A percentile compares a stretch with the other conserved stretches of the same genome.
phyloP scores from a whole-genome alignment of 2,329 filamentous ascomycete species.

The Cercospora zeina region DNA sequence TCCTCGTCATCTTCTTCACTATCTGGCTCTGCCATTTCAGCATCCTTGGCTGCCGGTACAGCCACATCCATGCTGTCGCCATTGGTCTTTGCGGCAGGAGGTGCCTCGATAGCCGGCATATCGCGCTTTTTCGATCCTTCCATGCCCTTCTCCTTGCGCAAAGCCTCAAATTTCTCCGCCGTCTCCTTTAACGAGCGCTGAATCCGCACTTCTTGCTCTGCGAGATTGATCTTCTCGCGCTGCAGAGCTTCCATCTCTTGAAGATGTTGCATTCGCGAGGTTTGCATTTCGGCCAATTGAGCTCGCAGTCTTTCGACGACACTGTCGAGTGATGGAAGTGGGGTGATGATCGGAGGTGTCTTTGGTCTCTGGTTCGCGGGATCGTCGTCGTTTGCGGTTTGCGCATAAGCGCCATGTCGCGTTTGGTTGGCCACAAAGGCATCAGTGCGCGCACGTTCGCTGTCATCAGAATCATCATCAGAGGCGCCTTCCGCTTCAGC shows the following conservation, averaged over 20 bases:
- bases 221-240: slow-evolving; percentile 67
- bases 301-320: slow-evolving; percentile 65
- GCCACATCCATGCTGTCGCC: slow-evolving; percentile 1
- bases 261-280: slow-evolving; percentile 58
- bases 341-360: slow-evolving; percentile 63
- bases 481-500: slow-evolving; percentile 58
- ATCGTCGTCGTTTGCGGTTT: slow-evolving; percentile 15
- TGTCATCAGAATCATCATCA: slow-evolving; percentile 57
- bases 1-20: slow-evolving; percentile 29
- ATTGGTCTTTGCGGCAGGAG: slow-evolving; percentile 1
- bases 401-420: slow-evolving; percentile 73
- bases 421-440: slow-evolving; percentile 89
- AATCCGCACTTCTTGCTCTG: slow-evolving; percentile 72
- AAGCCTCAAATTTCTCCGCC: slow-evolving; percentile 66
- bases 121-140: slow-evolving; percentile 4
- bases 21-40: slow-evolving; percentile 25
- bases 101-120: slow-evolving; percentile 23
- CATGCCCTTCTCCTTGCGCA: slow-evolving; percentile 54
- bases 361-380: slow-evolving; percentile 37
- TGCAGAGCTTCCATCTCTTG: slow-evolving; percentile 65
- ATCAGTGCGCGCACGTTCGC: slow-evolving; percentile 63
- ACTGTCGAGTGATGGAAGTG: slow-evolving; percentile 70
- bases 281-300: slow-evolving; percentile 63
- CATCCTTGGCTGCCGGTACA: slow-evolving; percentile 15
- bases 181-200: slow-evolving; percentile 79